Percentiles rank a stretch among this genome's conserved stretches.
Conservation (phyloP, 2,329 filamentous ascomycete species). For the Xylariaceae sp. region DNA sequence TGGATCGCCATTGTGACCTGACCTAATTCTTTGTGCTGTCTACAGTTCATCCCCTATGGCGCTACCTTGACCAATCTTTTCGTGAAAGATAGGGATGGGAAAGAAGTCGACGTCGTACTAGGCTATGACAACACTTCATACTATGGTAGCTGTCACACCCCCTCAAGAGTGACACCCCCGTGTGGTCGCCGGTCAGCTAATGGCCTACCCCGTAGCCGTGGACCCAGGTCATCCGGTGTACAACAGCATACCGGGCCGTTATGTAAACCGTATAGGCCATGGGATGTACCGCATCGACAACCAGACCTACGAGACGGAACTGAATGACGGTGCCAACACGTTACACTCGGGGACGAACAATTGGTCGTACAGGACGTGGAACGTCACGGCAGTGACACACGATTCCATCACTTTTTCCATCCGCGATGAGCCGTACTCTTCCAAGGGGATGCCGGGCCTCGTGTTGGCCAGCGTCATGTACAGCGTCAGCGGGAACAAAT, state of each 20-base stretch:
- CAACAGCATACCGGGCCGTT: constrained; percentile 57
- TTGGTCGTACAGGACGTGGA: constrained; percentile 60
- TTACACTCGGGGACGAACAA: constrained; percentile 55
- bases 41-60: constrained; percentile 40
- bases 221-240: constrained; percentile 53
- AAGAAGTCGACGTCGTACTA: constrained; percentile 57
- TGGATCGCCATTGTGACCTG: constrained; percentile 3
- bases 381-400: constrained; percentile 48
- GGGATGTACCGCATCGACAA: constrained; percentile 50
- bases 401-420: constrained; percentile 62
- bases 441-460: constrained; percentile 55
- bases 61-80: constrained; percentile 58
- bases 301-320: constrained; percentile 45
- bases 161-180: not conserved
- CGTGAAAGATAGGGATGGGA: constrained; percentile 56
- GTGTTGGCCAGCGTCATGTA: constrained; percentile 59
- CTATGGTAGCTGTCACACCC: constrained; percentile 44
- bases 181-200: not conserved
- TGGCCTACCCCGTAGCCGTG: constrained; percentile 6
- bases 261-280: constrained; percentile 60
- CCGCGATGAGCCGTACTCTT: constrained; percentile 51
- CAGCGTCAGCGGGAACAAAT: constrained; percentile 50
- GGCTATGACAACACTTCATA: constrained; percentile 57
- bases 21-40: too few relatives aligned
- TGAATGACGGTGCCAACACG: constrained; percentile 51